Conservation (phyloP, 495 filamentous ascomycete species). For the Gamarada debralockiae region DNA sequence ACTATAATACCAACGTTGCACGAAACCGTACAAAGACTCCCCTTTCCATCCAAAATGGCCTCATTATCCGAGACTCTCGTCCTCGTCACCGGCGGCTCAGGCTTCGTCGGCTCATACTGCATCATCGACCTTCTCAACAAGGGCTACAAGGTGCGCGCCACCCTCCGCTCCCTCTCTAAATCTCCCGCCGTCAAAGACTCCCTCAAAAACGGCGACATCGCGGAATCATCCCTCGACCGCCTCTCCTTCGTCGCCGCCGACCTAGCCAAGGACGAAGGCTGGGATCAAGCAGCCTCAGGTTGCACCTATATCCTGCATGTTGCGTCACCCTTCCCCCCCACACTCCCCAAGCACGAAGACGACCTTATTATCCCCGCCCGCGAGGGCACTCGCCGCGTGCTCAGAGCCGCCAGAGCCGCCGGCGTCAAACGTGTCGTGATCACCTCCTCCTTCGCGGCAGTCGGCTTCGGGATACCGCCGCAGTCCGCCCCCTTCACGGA, state of each 20-base stretch:
- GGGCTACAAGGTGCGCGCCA: conserved; percentile 22
- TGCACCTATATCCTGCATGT: conserved; percentile 7
- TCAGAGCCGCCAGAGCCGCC: conserved; percentile 3
- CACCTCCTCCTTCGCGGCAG: conserved; percentile 7
- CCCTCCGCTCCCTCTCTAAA: conserved; percentile 15
- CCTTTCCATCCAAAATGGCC: not conserved
- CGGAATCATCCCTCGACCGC: not conserved
- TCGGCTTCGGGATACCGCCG: not conserved
- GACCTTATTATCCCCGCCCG: conserved; percentile 9
- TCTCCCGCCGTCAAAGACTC: not conserved
- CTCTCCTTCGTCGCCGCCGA: not conserved
- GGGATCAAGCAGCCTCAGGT: not conserved
- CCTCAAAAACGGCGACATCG: not conserved
- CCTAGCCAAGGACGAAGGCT: conserved; percentile 3
- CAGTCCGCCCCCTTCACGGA: not conserved
- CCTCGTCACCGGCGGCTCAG: conserved; percentile 31
- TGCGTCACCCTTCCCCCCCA: conserved; percentile 1
- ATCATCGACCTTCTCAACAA: conserved; percentile 18
- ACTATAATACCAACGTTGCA: too few species aligned
- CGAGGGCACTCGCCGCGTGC: conserved; percentile 5
- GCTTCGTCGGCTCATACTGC: conserved; percentile 33
- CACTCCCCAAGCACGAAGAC: not conserved
- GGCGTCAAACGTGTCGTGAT: conserved; percentile 6
- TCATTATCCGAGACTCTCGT: conserved; percentile 1
- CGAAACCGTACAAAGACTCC: too few species aligned